Evolutionary conservation across 2,329 filamentous ascomycete species (phyloP).

Genomic region (Xylariales sp.): DNA sequence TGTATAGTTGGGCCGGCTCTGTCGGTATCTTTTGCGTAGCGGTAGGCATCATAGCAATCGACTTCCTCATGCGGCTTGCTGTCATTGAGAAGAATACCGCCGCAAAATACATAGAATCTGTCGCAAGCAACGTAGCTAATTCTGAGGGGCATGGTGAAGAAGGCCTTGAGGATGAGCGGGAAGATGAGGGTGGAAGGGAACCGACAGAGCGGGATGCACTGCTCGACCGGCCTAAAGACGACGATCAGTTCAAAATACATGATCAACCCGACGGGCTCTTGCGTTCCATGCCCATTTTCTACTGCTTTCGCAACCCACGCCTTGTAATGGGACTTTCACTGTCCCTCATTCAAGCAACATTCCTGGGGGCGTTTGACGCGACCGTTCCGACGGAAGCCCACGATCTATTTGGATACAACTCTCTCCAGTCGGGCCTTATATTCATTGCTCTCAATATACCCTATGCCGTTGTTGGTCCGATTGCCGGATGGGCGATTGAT

Average conservation of each 20-base stretch:
- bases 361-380: slow-evolving; percentile 32
- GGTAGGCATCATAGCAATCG: slow-evolving; percentile 48
- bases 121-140: slow-evolving; percentile 16
- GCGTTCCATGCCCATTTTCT: slow-evolving; percentile 42
- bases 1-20: slow-evolving; percentile 57
- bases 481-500: slow-evolving; percentile 31
- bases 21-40: slow-evolving; percentile 54
- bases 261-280: slow-evolving; percentile 32
- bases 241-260: slow-evolving; percentile 37
- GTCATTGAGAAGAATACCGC: slow-evolving; percentile 62
- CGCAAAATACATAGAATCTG: slow-evolving; percentile 29
- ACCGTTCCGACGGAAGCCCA: slow-evolving; percentile 32
- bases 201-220: slow-evolving; percentile 32
- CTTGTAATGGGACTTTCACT: slow-evolving; percentile 33
- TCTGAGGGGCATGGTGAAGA: slow-evolving; percentile 11
- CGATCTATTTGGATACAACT: slow-evolving; percentile 29
- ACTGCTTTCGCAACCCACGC: slow-evolving; percentile 31
- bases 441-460: slow-evolving; percentile 32
- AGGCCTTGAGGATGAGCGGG: slow-evolving; percentile 13
- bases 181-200: slow-evolving; percentile 15
- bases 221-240: slow-evolving; percentile 29
- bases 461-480: slow-evolving; percentile 26
- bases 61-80: slow-evolving; percentile 55
- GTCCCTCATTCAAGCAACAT: slow-evolving; percentile 36
- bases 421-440: slow-evolving; percentile 29